These are phyloP conservation scores for Angophora floribunda DNA, from an alignment of 345 rosid species.

Conservation along the genomic window DNA sequence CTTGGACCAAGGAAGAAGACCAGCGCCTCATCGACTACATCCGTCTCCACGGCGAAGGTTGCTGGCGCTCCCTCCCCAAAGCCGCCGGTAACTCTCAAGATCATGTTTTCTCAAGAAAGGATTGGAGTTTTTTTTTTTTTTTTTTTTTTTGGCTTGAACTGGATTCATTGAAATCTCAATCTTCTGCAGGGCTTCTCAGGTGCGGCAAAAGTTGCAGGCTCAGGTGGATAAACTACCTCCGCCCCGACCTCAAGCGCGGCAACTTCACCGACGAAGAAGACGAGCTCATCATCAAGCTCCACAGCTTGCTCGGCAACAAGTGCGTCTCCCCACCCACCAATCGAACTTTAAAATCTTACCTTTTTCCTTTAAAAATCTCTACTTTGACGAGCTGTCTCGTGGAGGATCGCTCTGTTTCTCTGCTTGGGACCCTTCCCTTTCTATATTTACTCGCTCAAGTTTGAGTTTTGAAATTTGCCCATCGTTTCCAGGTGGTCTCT, in stretches of 20 bases:
- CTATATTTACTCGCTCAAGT: neutral
- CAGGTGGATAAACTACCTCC: constrained; percentile 38
- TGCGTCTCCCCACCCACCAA: neutral
- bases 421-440: neutral
- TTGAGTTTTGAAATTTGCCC: neutral
- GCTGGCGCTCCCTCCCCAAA: constrained; percentile 91
- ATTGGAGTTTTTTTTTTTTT: too few relatives aligned
- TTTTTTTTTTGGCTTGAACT: neutral
- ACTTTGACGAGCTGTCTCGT: neutral
- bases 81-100: constrained; percentile 41
- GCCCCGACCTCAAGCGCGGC: constrained; percentile 48
- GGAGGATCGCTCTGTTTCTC: neutral
- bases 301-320: constrained; percentile 43
- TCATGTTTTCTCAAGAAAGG: accelerated
- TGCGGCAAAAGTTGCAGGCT: constrained; percentile 45
- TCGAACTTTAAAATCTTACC: neutral
- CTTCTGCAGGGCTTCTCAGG: constrained; percentile 41
- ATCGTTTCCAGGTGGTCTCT: constrained; percentile 29
- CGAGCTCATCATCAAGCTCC: constrained; percentile 41
- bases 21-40: constrained; percentile 68
- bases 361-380: too few relatives aligned
- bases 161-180: neutral
- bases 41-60: constrained; percentile 72
- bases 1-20: constrained; percentile 91
- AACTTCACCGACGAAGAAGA: constrained; percentile 43